These are phyloP conservation scores for Neocatenulostroma microsporum DNA, from an alignment of 2,329 filamentous ascomycete genomes.

Conservation along the genomic window DNA sequence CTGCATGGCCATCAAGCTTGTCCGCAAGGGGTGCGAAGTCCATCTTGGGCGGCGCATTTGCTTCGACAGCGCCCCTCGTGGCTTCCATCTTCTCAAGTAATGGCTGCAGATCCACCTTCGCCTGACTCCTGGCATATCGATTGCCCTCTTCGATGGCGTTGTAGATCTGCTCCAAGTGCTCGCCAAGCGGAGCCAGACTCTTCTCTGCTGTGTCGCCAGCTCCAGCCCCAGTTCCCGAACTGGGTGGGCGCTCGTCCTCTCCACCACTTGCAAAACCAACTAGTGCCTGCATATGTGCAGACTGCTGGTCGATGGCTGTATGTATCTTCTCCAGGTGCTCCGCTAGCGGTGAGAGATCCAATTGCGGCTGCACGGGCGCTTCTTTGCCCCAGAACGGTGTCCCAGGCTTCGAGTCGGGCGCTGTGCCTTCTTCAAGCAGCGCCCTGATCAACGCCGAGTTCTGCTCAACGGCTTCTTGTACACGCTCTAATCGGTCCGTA, in stretches of 20 bases:
- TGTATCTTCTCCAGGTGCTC: constrained; percentile 13
- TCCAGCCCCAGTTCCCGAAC: background rate
- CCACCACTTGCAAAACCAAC: constrained; percentile 12
- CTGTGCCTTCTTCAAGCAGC: constrained; percentile 15
- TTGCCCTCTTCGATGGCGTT: background rate
- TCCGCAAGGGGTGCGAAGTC: background rate
- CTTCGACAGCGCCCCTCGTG: background rate
- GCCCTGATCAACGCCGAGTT: constrained; percentile 19
- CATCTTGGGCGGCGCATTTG: background rate
- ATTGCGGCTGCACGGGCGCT: constrained; percentile 1
- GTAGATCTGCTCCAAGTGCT: background rate
- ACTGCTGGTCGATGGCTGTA: constrained; percentile 12
- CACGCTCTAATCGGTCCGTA: constrained; percentile 15
- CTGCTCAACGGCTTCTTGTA: constrained; percentile 22
- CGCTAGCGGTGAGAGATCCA: constrained; percentile 10
- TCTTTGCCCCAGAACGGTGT: constrained; percentile 11
- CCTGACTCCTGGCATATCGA: constrained; percentile 3
- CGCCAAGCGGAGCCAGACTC: background rate
- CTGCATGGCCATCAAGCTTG: background rate
- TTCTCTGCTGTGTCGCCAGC: background rate
- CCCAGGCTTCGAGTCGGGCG: constrained; percentile 7
- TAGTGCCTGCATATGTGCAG: constrained; percentile 11
- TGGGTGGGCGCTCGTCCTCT: background rate
- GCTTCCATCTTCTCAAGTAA: constrained; percentile 2
- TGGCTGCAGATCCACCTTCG: background rate